These are phyloP conservation scores for Wilcoxina mikolae DNA, from an alignment of 495 filamentous ascomycete species.

Conservation along the genomic window DNA sequence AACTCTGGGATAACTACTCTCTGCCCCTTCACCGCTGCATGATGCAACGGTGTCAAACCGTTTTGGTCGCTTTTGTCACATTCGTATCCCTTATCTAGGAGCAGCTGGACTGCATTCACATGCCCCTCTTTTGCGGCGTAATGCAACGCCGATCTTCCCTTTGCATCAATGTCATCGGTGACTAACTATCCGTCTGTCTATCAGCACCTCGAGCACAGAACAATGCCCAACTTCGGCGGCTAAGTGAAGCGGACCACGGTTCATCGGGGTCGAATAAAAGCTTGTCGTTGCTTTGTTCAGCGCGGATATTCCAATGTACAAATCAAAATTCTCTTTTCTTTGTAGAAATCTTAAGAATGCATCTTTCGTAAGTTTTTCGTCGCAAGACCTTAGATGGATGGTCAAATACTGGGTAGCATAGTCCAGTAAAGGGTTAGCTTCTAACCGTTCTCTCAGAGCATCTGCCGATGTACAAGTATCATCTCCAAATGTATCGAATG, in stretches of 20 bases:
- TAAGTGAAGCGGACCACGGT: not conserved
- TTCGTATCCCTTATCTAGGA: not conserved
- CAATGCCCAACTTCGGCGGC: too few species aligned
- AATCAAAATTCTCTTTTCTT: not conserved
- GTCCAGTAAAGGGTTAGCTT: not conserved
- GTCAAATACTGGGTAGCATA: not conserved
- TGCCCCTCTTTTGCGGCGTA: not conserved
- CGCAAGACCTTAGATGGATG: not conserved
- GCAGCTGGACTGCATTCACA: not conserved
- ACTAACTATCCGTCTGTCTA: too few species aligned
- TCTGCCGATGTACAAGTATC: not conserved
- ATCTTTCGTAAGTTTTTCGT: not conserved
- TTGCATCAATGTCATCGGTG: too few species aligned
- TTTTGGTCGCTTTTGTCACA: not conserved
- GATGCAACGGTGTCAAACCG: not conserved
- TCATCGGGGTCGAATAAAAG: not conserved
- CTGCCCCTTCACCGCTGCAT: too few species aligned
- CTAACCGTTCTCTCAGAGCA: not conserved
- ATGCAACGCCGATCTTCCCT: too few species aligned
- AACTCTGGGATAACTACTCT: too few species aligned
- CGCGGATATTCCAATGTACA: not conserved
- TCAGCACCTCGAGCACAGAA: too few species aligned
- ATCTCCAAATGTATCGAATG: constrained; percentile 2
- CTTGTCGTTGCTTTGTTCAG: not conserved
- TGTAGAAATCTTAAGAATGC: not conserved